Evolutionary conservation across 768 basidiomycete species (phyloP), one percentile per base, ranked within the genome.

Genomic region (Pisolithus albus): DNA sequence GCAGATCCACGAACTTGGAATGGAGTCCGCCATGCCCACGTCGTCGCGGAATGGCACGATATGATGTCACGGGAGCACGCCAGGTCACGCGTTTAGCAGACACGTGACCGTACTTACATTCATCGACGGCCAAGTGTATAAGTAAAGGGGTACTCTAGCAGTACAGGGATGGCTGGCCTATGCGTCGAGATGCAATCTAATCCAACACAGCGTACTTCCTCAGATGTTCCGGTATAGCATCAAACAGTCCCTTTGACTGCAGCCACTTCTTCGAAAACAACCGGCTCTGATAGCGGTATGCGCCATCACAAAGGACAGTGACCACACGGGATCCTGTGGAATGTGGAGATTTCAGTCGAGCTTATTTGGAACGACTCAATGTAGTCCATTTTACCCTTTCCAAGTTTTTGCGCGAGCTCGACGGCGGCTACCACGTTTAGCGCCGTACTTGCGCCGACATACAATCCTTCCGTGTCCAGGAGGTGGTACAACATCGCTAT

Each of bases 201-300:
- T 88, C 83, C 55, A 99, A 70, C 32, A 97, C 90, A 54, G 83
- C 80, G 63, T 99, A 98, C 65, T 95, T 95, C 68, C 82, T 85
- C 55, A 98, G 67, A 56, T 88, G 78, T 44, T 80, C 75, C 1
- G 96, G 94, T 61, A 99, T 90, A 21, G 85, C 83, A 32, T 78
- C 73, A 39, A 79, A 76, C 46, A 99, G 72, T 0, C 78, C 83
- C 65, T 98, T 98, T 34, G 78, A 73, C 63, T 83, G 74, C 44
- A 99, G 71, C 96, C 96, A 99, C 59, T 82, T 80, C 66, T 88
- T 88, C 15, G 93, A 96, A 73, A 99, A 99, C 34, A 99, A 72
- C 10, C 96, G 80, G 54, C 90, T 94, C 72, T 98, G 96, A 64
- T 99, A 96, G 63, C 96, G 81, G 63, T 98, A 95, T 42, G 96